Evolutionary conservation across 129 eudicot species (phyloP), one percentile per base, ranked within the genome.

Genomic region (Centrapalus pauciflorus): DNA sequence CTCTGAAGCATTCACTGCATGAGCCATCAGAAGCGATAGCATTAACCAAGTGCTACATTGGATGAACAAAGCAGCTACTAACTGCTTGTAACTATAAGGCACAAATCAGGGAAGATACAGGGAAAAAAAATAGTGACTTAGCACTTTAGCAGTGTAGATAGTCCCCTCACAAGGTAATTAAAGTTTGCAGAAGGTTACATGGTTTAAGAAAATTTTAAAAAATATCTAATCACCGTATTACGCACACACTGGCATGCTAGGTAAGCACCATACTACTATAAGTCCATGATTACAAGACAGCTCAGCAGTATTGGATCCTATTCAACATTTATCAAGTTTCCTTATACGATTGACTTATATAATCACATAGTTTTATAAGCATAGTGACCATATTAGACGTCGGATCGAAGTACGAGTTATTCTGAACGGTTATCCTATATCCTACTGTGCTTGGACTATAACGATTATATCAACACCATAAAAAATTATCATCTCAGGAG

Each of bases 1-100:
- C 41, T 88, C 92, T 16, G 89, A 65, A 19, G 82, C 66, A 76
- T 86, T 83, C 82, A 88, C 90, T 84, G 85, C 67, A 75, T 24
- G 54, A 70, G 43, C 40, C 41, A 74, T 48, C 56, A 71, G 69
- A 46, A 43, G 11, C 29, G 19, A 25, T 38, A 34, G 21, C n/a
- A 51, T 54, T 35, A 46, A 65, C 30, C 59, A 65, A 14, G 37
- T 13, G 37, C 37, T 45, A 8, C 16, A 1, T 12, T 20, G 10
- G 16, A 20, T 35, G 30, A 61, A 3, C 1, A 16, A n/a, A 56
- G 2, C n/a, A n/a, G n/a, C n/a, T n/a, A n/a, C n/a, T n/a, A n/a
- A n/a, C n/a, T n/a, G n/a, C n/a, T n/a, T n/a, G n/a, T n/a, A n/a
- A n/a, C n/a, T 40, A 17, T 40, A 40, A 40, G 4, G 48, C 4